phyloP scores from a whole-genome alignment of 192 early-diverging fungal species.

The Haplosporangium gracile region DNA sequence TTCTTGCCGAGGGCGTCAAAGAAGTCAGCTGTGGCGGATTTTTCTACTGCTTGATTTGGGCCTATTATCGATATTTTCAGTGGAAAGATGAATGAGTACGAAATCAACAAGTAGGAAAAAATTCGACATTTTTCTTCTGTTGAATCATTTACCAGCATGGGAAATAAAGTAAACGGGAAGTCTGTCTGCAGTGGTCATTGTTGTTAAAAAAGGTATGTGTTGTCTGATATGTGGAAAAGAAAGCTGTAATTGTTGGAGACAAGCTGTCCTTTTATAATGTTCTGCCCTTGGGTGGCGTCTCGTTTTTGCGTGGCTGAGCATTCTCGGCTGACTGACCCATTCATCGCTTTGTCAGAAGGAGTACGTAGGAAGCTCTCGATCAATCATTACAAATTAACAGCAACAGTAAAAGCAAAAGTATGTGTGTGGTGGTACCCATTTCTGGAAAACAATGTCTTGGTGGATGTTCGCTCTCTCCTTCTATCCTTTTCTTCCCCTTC shows the following conservation, averaged over 20 bases:
- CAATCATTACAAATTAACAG: background rate
- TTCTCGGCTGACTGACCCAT: background rate
- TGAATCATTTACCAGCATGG: conserved; percentile 33
- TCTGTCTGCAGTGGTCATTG: conserved; percentile 23
- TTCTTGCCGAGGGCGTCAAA: conserved; percentile 42
- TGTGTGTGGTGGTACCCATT: background rate
- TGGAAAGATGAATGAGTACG: background rate
- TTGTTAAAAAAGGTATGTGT: background rate
- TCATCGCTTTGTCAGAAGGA: background rate
- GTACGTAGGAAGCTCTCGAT: background rate
- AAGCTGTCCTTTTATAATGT: background rate
- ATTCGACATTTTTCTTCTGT: too few relatives aligned
- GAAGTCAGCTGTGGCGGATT: conserved; percentile 42
- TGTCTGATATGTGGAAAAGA: background rate
- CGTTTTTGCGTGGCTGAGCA: background rate
- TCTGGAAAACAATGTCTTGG: background rate
- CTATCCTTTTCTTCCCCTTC: background rate
- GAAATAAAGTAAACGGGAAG: conserved; percentile 55
- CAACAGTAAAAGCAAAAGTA: background rate
- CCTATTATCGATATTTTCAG: conserved; percentile 1
- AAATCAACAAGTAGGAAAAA: background rate
- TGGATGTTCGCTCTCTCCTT: background rate
- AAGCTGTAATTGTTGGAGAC: background rate
- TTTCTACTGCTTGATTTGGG: conserved; percentile 52
- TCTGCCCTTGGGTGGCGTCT: background rate